Evolutionary conservation across 192 early-diverging fungal species (phyloP), one percentile per base, ranked within the genome.

Genomic region (Mortierella hygrophila): DNA sequence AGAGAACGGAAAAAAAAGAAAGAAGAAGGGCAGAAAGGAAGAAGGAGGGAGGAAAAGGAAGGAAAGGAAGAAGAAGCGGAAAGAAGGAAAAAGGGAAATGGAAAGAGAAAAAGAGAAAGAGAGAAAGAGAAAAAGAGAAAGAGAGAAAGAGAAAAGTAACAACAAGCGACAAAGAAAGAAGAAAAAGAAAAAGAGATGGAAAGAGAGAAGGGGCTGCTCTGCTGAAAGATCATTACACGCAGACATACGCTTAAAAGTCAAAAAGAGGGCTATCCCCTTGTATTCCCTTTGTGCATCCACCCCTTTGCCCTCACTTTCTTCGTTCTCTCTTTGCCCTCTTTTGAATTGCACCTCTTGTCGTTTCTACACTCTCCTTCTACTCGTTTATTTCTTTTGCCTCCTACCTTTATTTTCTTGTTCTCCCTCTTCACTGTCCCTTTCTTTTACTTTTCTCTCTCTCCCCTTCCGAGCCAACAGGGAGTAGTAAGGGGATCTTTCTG

Each of bases 91-190:
- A 72, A n/a, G 8, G n/a, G 37, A 57, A 41, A 23, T n/a, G n/a
- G 23, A 57, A 44, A 42, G 63, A 21, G 47, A 20, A 68, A 8
- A 3, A 6, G 18, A 42, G 40, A 38, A 29, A 44, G 26, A 18
- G 21, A 20, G 11, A 29, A 8, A 11, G 16, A 20, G 42, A 1
- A n/a, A n/a, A 26, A 68, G 15, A 32, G 3, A 68, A 44, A 26
- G 26, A n/a, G n/a, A 8, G n/a, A 42, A 68, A 42, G 23, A 11
- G 37, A 44, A 46, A 68, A 42, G 6, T 4, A 76, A 76, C 16
- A 32, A 74, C 5, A 74, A 52, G 35, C 18, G 60, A 54, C 26
- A 47, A 75, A 68, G 18, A 23, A 44, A 63, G 41, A 63, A 77
- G 20, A 52, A 46, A 70, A 68, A 18, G 20, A 16, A 26, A 6